Base-by-base conservation (phyloP, 192 early-diverging fungal species). In the Geosiphon pyriformis region DNA sequence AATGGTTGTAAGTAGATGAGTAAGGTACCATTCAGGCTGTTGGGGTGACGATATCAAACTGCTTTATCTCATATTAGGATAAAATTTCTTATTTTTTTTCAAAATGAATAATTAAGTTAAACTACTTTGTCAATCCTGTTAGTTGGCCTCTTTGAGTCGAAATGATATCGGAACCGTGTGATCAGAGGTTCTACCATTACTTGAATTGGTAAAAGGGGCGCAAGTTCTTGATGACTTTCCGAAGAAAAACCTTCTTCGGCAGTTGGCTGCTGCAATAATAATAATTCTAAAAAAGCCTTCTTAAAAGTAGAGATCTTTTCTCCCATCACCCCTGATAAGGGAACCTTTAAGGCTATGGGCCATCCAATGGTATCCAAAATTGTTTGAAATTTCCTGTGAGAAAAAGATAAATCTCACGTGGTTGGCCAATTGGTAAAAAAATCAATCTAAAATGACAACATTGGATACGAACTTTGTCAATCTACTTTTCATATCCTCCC, bases 1-100 rank as follows among this genome's bases (percentile, higher is more conserved):
- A 35, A 89, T 78, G 30, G 79, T 76, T 20, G 71, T 76, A 30
- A 85, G 70, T 22, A 86, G 65, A 52, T 88, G 86, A 2, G 80
- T 78, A 22, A 90, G 72, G 67, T 85, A 89, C 90, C 88, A 90
- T 70, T 92, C 90, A n/a, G 90, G 87, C 82, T 85, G 69, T 20
- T n/a, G n/a, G n/a, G n/a, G n/a, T n/a, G n/a, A n/a, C n/a, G n/a
- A n/a, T n/a, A n/a, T n/a, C n/a, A n/a, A n/a, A n/a, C n/a, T n/a
- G n/a, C n/a, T n/a, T n/a, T n/a, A n/a, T n/a, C n/a, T n/a, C n/a
- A n/a, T n/a, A n/a, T n/a, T n/a, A n/a, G n/a, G n/a, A n/a, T n/a
- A n/a, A n/a, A n/a, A n/a, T n/a, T n/a, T n/a, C n/a, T n/a, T n/a
- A n/a, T n/a, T n/a, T n/a, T n/a, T n/a, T n/a, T n/a, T n/a, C n/a